Base-by-base conservation (phyloP, 2,329 filamentous ascomycete species). In the Penicillium sclerotiorum region DNA sequence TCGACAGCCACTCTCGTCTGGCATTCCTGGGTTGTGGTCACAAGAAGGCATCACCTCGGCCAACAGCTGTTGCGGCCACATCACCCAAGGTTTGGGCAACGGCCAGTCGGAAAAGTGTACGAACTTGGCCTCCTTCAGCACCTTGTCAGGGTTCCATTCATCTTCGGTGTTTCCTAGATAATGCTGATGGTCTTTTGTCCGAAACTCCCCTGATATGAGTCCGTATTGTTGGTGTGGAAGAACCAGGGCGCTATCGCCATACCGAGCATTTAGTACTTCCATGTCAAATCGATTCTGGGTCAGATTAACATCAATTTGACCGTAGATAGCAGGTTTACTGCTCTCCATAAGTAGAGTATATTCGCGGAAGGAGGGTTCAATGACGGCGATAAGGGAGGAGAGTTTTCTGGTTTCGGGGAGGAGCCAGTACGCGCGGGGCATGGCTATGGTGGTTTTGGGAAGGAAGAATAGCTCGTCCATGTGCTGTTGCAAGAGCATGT, bases 81-180 rank as follows among this genome's bases (percentile, higher is more conserved):
- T 71, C 5, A 81, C 67, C 81, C 81, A 84, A 2, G 82, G 82
- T 57, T 89, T 89, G 0, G 85, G 84, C 5, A 88, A 59, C 1
- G 86, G 87, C 82, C 82, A 87, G 61, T 90, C 87, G 11, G 82
- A 86, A 64, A 89, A 89, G 65, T 89, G 86, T 2, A 89, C 73
- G 5, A 86, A 76, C 55, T 87, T 88, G 6, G 84, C 82, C 59
- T 87, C 83, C 12, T 76, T 76, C 45, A 81, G 73, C 1, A 77
- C 75, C 33, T 65, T 68, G 20, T 83, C 71, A 0, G 85, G 76
- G 59, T 88, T 80, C 84, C 85, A 89, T 2, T 61, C 57, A 53
- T 82, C 81, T 2, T 74, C 68, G 1, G 74, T 68, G 13, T 70
- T 60, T 1, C 81, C 79, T 3, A 84, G 60, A 53, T 80, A 85